Percentiles rank a stretch among this genome's conserved stretches.
Evolutionary conservation across 108 stramenopile genomes (phyloP).

Genomic region (Epithemia pelagica): DNA sequence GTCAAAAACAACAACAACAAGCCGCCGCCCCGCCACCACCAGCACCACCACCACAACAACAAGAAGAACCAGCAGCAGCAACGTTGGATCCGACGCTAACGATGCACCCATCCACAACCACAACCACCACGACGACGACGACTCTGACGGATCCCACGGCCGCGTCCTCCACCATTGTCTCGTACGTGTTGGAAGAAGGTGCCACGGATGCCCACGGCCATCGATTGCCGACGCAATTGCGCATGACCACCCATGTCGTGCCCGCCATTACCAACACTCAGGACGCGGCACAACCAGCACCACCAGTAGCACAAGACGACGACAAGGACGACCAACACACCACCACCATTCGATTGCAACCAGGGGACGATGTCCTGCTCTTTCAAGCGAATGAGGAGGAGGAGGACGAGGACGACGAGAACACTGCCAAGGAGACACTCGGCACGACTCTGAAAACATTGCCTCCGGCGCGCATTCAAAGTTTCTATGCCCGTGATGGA

Average conservation of each 20-base stretch:
- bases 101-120: too few species aligned
- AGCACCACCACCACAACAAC: too few species aligned
- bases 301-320: background rate
- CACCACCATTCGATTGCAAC: background rate
- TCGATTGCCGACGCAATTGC: background rate
- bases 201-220: background rate
- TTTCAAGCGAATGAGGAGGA: background rate
- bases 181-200: background rate
- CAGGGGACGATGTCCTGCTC: background rate
- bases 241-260: background rate
- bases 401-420: background rate
- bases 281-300: too few species aligned
- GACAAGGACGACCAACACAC: background rate
- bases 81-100: too few species aligned
- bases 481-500: background rate
- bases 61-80: too few species aligned
- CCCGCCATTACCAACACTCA: too few species aligned
- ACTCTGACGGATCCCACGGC: too few species aligned
- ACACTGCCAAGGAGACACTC: background rate
- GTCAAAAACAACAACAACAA: too few species aligned
- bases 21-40: too few species aligned
- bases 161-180: background rate
- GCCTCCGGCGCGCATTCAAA: background rate
- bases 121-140: background rate
- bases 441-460: background rate